phyloP scores from a whole-genome alignment of 108 stramenopile species.

The Heterococcus sp. region DNA sequence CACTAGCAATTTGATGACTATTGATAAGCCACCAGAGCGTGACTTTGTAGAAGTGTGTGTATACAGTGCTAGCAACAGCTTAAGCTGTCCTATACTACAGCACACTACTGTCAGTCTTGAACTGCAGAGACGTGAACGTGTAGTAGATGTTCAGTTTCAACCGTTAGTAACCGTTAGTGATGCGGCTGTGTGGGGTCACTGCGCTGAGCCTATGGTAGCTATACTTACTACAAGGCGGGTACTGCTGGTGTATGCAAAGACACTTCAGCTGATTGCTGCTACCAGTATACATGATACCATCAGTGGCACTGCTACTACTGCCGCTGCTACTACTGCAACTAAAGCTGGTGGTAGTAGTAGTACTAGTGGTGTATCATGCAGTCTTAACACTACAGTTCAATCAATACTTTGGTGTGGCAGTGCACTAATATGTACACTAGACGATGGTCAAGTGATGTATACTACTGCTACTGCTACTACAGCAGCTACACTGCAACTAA shows the following conservation, averaged over 20 bases:
- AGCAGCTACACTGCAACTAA: too few relatives aligned
- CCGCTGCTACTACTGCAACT: too few relatives aligned
- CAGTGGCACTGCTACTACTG: too few relatives aligned
- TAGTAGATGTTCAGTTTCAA: constrained; percentile 26
- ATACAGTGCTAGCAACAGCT: constrained; percentile 18
- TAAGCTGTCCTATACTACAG: constrained; percentile 11
- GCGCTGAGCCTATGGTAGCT: constrained; percentile 21
- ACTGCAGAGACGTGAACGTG: neutral
- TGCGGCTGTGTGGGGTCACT: constrained; percentile 14
- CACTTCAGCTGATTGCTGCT: constrained; percentile 1
- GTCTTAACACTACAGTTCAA: neutral
- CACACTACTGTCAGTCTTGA: neutral
- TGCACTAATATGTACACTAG: constrained; percentile 19
- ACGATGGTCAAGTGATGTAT: constrained; percentile 18
- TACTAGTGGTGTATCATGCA: too few relatives aligned
- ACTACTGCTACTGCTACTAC: too few relatives aligned
- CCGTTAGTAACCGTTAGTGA: constrained; percentile 5
- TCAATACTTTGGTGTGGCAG: neutral
- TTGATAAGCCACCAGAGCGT: neutral
- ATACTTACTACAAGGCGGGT: constrained; percentile 28
- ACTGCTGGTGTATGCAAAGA: constrained; percentile 3
- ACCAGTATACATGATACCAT: too few relatives aligned
- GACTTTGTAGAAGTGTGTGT: constrained; percentile 13
- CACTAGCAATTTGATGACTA: too few relatives aligned
- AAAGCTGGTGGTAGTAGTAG: too few relatives aligned